Percentiles rank a stretch among this genome's conserved stretches.
Conservation (phyloP, 257 asterid genomes). For the Primulina eburnea region DNA sequence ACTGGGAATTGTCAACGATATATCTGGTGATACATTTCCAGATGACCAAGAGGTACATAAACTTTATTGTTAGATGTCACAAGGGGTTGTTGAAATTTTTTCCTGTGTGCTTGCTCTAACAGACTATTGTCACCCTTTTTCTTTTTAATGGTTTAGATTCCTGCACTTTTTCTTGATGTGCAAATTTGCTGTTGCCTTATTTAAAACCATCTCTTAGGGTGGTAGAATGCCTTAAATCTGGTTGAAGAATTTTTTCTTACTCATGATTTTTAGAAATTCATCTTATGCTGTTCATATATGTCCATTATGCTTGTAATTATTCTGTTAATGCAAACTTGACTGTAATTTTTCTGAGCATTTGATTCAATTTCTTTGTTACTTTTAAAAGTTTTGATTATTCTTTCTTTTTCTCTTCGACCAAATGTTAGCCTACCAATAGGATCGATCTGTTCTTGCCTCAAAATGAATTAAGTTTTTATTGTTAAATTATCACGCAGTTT, state of each 20-base stretch:
- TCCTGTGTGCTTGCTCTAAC: background rate
- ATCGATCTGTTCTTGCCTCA: background rate
- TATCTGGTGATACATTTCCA: constrained; percentile 39
- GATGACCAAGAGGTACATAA: constrained; percentile 62
- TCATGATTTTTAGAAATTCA: background rate
- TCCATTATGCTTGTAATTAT: too few species aligned
- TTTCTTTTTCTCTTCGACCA: too few species aligned
- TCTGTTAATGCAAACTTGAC: too few species aligned
- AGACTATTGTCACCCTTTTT: constrained; percentile 3
- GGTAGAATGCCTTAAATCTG: constrained; percentile 13
- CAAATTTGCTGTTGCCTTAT: background rate
- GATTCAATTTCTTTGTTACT: background rate
- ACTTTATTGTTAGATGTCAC: constrained; percentile 16
- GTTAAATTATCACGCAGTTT: background rate
- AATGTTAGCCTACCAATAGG: too few species aligned
- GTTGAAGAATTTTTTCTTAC: background rate
- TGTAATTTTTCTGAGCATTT: background rate
- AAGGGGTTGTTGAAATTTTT: constrained; percentile 4
- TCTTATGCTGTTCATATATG: too few species aligned
- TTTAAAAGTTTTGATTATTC: background rate
- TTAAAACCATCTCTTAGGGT: background rate
- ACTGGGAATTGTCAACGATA: constrained; percentile 63
- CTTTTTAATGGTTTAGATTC: constrained; percentile 10
- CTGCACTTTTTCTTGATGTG: constrained; percentile 11
- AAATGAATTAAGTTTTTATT: background rate